Evolutionary conservation across 176 grass and related monocot species (phyloP).

Genomic region (Ampelocalamus luodianensis): DNA sequence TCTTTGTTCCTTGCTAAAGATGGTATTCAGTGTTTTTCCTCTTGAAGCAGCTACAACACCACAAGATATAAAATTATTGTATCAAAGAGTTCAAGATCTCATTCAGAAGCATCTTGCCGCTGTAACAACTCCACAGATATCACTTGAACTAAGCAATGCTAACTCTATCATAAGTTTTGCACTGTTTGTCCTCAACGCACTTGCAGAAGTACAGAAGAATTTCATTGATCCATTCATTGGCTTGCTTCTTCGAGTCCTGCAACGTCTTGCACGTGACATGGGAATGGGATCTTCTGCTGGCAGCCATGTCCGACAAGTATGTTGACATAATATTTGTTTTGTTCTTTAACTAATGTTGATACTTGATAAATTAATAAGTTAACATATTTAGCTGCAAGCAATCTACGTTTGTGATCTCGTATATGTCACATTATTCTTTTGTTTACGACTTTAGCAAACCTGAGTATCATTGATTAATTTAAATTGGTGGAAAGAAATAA

Average conservation of each 20-base stretch:
- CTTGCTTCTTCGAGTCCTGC: slow-evolving; percentile 84
- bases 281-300: slow-evolving; percentile 85
- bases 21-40: slow-evolving; percentile 92
- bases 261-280: slow-evolving; percentile 97
- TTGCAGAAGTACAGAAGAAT: slow-evolving; percentile 94
- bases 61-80: slow-evolving; percentile 79
- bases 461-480: slow-evolving; percentile 22
- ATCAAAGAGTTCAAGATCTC: slow-evolving; percentile 84
- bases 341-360: slow-evolving; percentile 35
- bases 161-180: slow-evolving; percentile 92
- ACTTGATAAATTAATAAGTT: slow-evolving; percentile 21
- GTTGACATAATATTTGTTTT: slow-evolving; percentile 16
- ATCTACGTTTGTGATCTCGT: slow-evolving; percentile 2
- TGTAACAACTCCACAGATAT: slow-evolving; percentile 85
- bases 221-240: slow-evolving; percentile 80
- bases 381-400: slow-evolving; percentile 8
- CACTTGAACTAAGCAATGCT: slow-evolving; percentile 77
- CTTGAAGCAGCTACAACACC: slow-evolving; percentile 85
- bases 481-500: background rate
- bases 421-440: slow-evolving; percentile 1
- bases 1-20: slow-evolving; percentile 92
- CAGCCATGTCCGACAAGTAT: slow-evolving; percentile 82
- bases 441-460: background rate
- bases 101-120: slow-evolving; percentile 88
- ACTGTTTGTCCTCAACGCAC: slow-evolving; percentile 79